Evolutionary conservation across 1,139 yeast species (phyloP), one percentile per base, ranked within the genome.

Genomic region (Magnusiomyces ingens): DNA sequence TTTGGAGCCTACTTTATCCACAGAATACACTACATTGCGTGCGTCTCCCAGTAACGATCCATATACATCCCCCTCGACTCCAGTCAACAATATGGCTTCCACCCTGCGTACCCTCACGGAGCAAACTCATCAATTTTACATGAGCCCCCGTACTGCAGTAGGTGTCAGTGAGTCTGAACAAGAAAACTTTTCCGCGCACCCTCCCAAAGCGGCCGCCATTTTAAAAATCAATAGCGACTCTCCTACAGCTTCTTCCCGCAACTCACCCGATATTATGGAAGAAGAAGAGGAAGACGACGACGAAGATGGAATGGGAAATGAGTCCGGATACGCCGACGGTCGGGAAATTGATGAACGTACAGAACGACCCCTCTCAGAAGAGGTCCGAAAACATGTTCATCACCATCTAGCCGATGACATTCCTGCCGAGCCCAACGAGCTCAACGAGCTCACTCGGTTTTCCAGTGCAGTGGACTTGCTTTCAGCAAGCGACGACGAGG

Each of bases 291-390:
- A 18, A 8, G 45, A 43, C 3, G 15, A 18, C 3, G 45, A 43
- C 3, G 22, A n/a, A n/a, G 45, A 41, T 41, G 41, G 48, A 15
- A 11, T 45, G 29, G n/a, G 12, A 35, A 45, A 45, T 21, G 41
- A 45, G 36, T 11, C 26, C 26, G 41, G 48, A 12, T 45, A 45
- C 11, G 21, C 48, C 11, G 48, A 45, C 15, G 19, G 19, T 10
- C 48, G 5, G 18, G 48, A 35, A 2, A 45, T 45, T 11, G 48
- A 45, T 35, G 41, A 45, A 35, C 19, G 40, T 15, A 45, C 48
- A 5, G 48, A 45, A 45, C 15, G 18, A 37, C 41, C 15, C 5
- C 17, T 37, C 41, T 15, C 15, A 37, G 18, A 37, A 12, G 17
- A n/a, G 41, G 17, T 37, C 6, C 41, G 10, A 37, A 13, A 37